Percentiles rank a stretch among this genome's conserved stretches.
These are phyloP conservation scores for Nothomitra cinnamomea DNA, from an alignment of 2,329 filamentous ascomycete species.

Conservation along the genomic window DNA sequence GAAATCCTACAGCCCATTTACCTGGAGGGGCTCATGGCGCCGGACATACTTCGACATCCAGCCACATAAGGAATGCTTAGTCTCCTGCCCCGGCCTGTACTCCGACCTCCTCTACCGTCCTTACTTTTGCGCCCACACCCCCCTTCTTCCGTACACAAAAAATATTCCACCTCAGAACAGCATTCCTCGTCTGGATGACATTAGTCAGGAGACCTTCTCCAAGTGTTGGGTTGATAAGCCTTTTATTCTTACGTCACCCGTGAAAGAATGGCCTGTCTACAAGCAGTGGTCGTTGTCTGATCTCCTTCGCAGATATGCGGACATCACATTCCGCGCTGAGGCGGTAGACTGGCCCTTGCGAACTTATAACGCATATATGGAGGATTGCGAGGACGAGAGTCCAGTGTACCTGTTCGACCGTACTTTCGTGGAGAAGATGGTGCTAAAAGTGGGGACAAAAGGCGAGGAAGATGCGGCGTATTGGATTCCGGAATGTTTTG, in stretches of 20 bases:
- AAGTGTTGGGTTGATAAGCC: slow-evolving; percentile 60
- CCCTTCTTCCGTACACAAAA: slow-evolving; percentile 45
- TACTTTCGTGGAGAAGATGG: slow-evolving; percentile 74
- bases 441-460: slow-evolving; percentile 40
- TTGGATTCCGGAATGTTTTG: slow-evolving; percentile 70
- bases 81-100: slow-evolving; percentile 65
- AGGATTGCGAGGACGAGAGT: slow-evolving; percentile 63
- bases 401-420: slow-evolving; percentile 87
- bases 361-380: slow-evolving; percentile 74
- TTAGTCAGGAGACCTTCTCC: slow-evolving; percentile 59
- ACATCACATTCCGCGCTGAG: slow-evolving; percentile 69
- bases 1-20: slow-evolving; percentile 25
- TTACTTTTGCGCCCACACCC: slow-evolving; percentile 71
- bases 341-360: slow-evolving; percentile 79
- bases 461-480: slow-evolving; percentile 39
- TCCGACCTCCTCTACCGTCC: slow-evolving; percentile 83
- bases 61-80: slow-evolving; percentile 31
- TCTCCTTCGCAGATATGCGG: slow-evolving; percentile 45
- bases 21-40: slow-evolving; percentile 75
- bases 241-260: slow-evolving; percentile 71
- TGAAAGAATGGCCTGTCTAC: slow-evolving; percentile 67
- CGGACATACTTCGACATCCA: slow-evolving; percentile 53
- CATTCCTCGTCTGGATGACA: slow-evolving; percentile 50
- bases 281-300: slow-evolving; percentile 54
- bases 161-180: slow-evolving; percentile 58